A percentile compares a stretch with the other conserved stretches of the same genome.
Conservation (phyloP, 352 stramenopile genomes). For the Globisporangium polare region DNA sequence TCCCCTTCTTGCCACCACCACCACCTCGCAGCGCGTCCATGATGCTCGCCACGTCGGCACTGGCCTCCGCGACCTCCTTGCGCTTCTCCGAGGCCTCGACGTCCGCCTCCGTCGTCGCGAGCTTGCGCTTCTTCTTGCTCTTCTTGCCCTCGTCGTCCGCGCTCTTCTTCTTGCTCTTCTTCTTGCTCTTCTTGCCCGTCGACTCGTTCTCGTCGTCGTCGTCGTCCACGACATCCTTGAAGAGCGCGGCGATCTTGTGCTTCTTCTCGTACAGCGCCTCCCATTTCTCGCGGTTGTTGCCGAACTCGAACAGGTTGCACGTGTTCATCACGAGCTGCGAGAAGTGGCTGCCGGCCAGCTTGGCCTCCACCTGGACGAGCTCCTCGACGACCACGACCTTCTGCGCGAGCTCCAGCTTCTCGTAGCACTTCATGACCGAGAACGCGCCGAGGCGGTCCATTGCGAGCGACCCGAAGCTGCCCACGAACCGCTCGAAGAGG, state of each 20-base stretch:
- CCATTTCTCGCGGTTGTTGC: slow-evolving; percentile 77
- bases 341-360: slow-evolving; percentile 76
- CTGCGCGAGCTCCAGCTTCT: slow-evolving; percentile 47
- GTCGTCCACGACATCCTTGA: slow-evolving; percentile 63
- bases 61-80: slow-evolving; percentile 28
- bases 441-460: slow-evolving; percentile 76
- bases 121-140: slow-evolving; percentile 42
- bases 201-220: slow-evolving; percentile 21
- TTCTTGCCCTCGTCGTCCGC: slow-evolving; percentile 25
- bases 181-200: slow-evolving; percentile 19
- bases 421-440: slow-evolving; percentile 83
- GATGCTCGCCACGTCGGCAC: slow-evolving; percentile 60
- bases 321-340: slow-evolving; percentile 80
- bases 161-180: slow-evolving; percentile 9
- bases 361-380: slow-evolving; percentile 59
- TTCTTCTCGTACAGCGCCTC: slow-evolving; percentile 72
- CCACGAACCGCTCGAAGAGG: slow-evolving; percentile 66
- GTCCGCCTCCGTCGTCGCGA: slow-evolving; percentile 21
- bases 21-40: slow-evolving; percentile 57
- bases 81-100: slow-evolving; percentile 20
- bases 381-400: slow-evolving; percentile 73
- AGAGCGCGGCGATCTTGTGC: slow-evolving; percentile 73
- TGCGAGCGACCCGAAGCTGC: slow-evolving; percentile 63
- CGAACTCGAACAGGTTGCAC: slow-evolving; percentile 77
- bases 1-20: slow-evolving; percentile 18